phyloP scores from a whole-genome alignment of 768 basidiomycete species.

The Collybia sordida region DNA sequence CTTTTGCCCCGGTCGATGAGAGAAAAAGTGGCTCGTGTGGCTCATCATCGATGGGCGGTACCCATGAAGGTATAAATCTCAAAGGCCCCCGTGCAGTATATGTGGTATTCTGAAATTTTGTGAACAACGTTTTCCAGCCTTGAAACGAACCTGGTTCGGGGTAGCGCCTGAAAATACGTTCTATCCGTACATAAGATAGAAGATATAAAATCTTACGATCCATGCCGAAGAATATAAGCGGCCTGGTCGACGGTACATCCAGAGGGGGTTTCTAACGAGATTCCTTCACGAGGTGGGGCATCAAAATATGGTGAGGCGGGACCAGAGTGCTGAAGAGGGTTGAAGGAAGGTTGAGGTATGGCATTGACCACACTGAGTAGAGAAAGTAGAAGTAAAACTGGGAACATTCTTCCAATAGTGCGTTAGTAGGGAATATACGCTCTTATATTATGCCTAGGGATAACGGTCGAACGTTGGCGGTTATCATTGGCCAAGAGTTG shows the following conservation, averaged over 20 bases:
- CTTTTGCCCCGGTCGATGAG: constrained; percentile 34
- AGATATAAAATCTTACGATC: constrained; percentile 26
- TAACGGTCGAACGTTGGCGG: too few relatives aligned
- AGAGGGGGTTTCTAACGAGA: constrained; percentile 27
- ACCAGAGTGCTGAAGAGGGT: constrained; percentile 43
- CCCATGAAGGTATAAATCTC: constrained; percentile 40
- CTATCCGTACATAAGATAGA: neutral
- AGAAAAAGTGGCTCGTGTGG: constrained; percentile 39
- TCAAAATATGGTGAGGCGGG: constrained; percentile 42
- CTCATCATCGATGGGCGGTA: constrained; percentile 36
- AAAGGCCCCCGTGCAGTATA: constrained; percentile 38
- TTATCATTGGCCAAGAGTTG: too few relatives aligned
- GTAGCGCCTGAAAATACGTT: constrained; percentile 27
- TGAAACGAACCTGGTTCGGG: constrained; percentile 39
- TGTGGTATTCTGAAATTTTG: constrained; percentile 39
- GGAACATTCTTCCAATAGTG: too few relatives aligned
- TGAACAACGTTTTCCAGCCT: constrained; percentile 36
- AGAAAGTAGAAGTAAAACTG: too few relatives aligned
- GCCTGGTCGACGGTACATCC: constrained; percentile 43
- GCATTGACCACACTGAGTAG: too few relatives aligned
- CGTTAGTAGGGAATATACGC: too few relatives aligned
- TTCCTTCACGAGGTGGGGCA: constrained; percentile 36
- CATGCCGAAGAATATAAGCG: constrained; percentile 43
- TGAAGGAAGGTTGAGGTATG: constrained; percentile 16
- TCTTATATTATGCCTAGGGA: too few relatives aligned